Conservation (phyloP, 768 basidiomycete genomes). For the Suillus plorans region DNA sequence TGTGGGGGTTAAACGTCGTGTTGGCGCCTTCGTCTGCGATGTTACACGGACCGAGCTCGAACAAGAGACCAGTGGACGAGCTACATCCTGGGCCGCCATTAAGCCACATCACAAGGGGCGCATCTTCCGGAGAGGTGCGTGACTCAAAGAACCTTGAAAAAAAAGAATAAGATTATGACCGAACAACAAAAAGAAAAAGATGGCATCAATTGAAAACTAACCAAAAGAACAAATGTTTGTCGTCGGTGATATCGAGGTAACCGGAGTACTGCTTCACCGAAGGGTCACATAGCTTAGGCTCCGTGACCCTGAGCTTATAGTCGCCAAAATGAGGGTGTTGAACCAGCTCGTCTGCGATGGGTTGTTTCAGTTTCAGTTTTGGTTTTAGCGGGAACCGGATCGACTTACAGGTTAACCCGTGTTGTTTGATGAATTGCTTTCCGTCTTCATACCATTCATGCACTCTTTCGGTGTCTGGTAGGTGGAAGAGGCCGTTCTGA, state of each 20-base stretch:
- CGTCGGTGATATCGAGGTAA: constrained; percentile 77
- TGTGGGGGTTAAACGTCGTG: constrained; percentile 71
- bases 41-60: constrained; percentile 89
- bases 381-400: neutral
- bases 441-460: constrained; percentile 66
- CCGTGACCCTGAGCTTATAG: constrained; percentile 60
- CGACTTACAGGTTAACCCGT: constrained; percentile 68
- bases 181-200: neutral
- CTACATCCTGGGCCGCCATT: constrained; percentile 78
- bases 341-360: constrained; percentile 54
- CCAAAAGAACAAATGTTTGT: constrained; percentile 90
- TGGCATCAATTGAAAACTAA: constrained; percentile 28
- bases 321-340: constrained; percentile 50
- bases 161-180: neutral
- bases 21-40: constrained; percentile 68
- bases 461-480: constrained; percentile 44
- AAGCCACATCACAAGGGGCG: constrained; percentile 89
- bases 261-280: constrained; percentile 76
- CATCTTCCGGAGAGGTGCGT: constrained; percentile 65
- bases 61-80: constrained; percentile 81
- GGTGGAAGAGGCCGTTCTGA: constrained; percentile 26
- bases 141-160: constrained; percentile 83
- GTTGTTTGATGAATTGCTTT: constrained; percentile 65
- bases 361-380: constrained; percentile 2
- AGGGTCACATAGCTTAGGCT: constrained; percentile 75